Evolutionary conservation across 495 filamentous ascomycete species (phyloP), one percentile per base, ranked within the genome.

Genomic region (Oidiodendron maius): DNA sequence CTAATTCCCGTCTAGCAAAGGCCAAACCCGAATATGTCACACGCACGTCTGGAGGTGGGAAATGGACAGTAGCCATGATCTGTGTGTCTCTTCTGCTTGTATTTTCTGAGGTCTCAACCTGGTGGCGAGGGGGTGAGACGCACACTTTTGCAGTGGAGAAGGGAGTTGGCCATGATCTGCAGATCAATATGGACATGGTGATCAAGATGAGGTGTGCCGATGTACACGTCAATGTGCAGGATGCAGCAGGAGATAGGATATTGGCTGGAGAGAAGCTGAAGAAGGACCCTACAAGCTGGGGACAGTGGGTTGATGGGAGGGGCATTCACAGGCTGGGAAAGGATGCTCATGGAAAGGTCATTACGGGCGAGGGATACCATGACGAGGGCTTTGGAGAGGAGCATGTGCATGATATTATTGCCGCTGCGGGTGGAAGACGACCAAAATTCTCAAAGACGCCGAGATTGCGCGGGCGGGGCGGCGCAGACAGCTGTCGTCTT

Each of bases 121-220:
- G 91, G 88, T 89, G 84, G 72, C 74, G 69, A 36, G 91, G 94
- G 60, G 71, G 74, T 28, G 91, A 95, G 61, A 78, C 77, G 39
- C 90, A 96, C 62, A 86, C 87, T 46, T 97, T 97, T 69, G 82
- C 78, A 55, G 93, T 99, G 50, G 94, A 99, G 66, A 94, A 95
- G 66, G 85, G 88, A 61, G 76, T 97, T 38, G 84, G 84, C 0
- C 91, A 90, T 65, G 68, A 77, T 30, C 77, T 99, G 51, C 87
- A 96, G 69, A 86, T 99, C 65, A 99, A 99, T 71, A 72, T 97
- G 25, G 93, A 99, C 70, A 80, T 95, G 24, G 87, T 96, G 1
- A 69, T 97, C n/a, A 73, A 78, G 25, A 99, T 99, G 93, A 69
- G 74, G 57, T 99, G 93, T 74, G 70, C 76, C 26, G 81, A 90